Evolutionary conservation across 768 basidiomycete species (phyloP).

Genomic region (Mycena filopes): DNA sequence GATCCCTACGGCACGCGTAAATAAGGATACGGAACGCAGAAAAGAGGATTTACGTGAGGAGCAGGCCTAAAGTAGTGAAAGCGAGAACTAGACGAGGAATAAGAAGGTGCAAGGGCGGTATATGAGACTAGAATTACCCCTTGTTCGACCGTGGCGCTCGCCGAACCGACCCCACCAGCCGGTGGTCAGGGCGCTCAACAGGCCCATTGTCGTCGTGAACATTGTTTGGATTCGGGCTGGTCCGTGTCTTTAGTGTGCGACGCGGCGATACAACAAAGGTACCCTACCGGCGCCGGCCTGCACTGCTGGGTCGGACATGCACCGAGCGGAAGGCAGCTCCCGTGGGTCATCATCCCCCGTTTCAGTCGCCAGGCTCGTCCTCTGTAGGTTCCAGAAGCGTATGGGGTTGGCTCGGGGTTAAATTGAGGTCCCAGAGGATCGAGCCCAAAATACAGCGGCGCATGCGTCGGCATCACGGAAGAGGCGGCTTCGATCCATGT

Average conservation of each 20-base stretch:
- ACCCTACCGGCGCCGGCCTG: slow-evolving; percentile 51
- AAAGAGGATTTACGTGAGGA: slow-evolving; percentile 41
- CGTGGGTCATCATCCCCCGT: slow-evolving; percentile 44
- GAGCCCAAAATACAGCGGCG: slow-evolving; percentile 24
- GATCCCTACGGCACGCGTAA: slow-evolving; percentile 62
- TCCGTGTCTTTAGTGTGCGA: neutral
- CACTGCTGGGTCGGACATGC: slow-evolving; percentile 62
- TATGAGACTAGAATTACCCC: slow-evolving; percentile 20
- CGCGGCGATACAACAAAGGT: neutral
- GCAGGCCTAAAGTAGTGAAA: slow-evolving; percentile 69
- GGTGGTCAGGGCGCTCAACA: slow-evolving; percentile 85
- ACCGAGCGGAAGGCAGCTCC: slow-evolving; percentile 51
- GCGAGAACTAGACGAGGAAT: slow-evolving; percentile 62
- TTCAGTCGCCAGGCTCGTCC: slow-evolving; percentile 31
- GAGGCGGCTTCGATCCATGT: slow-evolving; percentile 9
- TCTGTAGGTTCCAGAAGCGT: slow-evolving; percentile 10
- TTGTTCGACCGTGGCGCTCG: slow-evolving; percentile 82
- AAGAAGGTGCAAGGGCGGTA: too few species aligned
- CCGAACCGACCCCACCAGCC: slow-evolving; percentile 92
- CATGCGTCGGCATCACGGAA: slow-evolving; percentile 20
- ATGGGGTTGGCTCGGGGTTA: slow-evolving; percentile 7
- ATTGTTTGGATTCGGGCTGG: slow-evolving; percentile 77
- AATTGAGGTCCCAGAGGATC: slow-evolving; percentile 31
- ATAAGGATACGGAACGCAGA: slow-evolving; percentile 24
- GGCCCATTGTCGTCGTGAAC: slow-evolving; percentile 84